Conservation (phyloP, 2,329 filamentous ascomycete species). For the Scytalidium sp. region DNA sequence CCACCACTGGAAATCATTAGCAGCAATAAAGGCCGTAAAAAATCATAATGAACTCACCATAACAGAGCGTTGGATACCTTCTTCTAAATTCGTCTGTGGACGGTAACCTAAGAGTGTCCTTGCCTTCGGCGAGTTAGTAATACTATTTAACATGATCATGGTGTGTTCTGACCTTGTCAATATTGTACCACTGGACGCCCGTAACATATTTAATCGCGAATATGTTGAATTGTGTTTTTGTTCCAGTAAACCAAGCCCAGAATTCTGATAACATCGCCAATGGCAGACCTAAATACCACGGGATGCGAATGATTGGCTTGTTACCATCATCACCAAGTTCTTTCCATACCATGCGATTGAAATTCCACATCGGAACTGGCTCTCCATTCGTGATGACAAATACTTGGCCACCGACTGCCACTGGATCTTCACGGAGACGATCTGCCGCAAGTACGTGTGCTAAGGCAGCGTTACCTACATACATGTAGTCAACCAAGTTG, state of each 20-base stretch:
- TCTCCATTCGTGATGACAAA: slow-evolving; percentile 90
- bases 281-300: slow-evolving; percentile 32
- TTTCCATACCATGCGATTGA: slow-evolving; percentile 74
- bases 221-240: not conserved
- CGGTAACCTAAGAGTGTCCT: slow-evolving; percentile 66
- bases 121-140: slow-evolving; percentile 66
- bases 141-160: slow-evolving; percentile 15
- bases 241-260: not conserved
- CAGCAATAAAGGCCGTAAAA: not conserved
- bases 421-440: slow-evolving; percentile 54
- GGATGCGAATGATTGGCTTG: slow-evolving; percentile 53
- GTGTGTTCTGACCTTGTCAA: not conserved
- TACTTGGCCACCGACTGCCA: slow-evolving; percentile 77
- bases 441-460: slow-evolving; percentile 77
- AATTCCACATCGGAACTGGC: slow-evolving; percentile 90
- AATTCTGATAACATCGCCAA: not conserved
- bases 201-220: not conserved
- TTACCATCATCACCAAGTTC: slow-evolving; percentile 39
- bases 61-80: slow-evolving; percentile 45
- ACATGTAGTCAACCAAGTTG: slow-evolving; percentile 70
- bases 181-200: not conserved
- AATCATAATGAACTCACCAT: not conserved
- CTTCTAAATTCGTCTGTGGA: slow-evolving; percentile 63
- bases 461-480: slow-evolving; percentile 68
- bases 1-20: not conserved